These are phyloP conservation scores for Picea sitchensis DNA, from an alignment of 75 land plant species.

Conservation along the genomic window DNA sequence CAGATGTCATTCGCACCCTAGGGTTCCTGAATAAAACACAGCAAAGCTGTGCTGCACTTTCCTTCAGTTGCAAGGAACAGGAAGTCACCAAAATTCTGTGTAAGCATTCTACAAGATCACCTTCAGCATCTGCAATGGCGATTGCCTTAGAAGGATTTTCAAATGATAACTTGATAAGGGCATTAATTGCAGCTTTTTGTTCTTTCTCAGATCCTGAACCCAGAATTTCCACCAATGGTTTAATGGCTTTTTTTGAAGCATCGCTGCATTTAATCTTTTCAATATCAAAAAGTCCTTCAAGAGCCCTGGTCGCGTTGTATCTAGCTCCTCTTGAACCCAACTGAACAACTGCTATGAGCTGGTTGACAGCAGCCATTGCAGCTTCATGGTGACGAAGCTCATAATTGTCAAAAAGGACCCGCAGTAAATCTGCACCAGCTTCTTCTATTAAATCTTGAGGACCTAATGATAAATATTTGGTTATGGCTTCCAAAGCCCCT, in stretches of 20 bases:
- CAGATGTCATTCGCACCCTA: constrained; percentile 32
- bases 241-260: constrained; percentile 43
- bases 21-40: constrained; percentile 31
- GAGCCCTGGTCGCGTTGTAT: constrained; percentile 34
- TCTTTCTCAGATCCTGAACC: constrained; percentile 43
- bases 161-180: constrained; percentile 27
- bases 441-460: constrained; percentile 52
- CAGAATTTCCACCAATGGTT: constrained; percentile 44
- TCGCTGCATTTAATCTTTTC: constrained; percentile 31
- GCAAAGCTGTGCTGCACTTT: constrained; percentile 39
- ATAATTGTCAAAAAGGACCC: constrained; percentile 34
- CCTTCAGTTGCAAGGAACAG: constrained; percentile 43
- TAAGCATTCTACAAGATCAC: constrained; percentile 34
- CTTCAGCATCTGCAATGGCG: constrained; percentile 46
- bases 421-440: constrained; percentile 36
- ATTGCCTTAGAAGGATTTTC: constrained; percentile 47
- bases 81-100: constrained; percentile 22
- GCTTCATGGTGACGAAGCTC: constrained; percentile 45
- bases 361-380: constrained; percentile 38
- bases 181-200: constrained; percentile 33
- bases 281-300: constrained; percentile 33
- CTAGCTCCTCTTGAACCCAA: constrained; percentile 43
- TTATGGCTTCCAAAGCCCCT: constrained; percentile 44
- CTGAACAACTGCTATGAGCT: constrained; percentile 42
- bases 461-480: constrained; percentile 44